Evolutionary conservation across 768 basidiomycete species (phyloP).

Genomic region (Cytidiella melzeri): DNA sequence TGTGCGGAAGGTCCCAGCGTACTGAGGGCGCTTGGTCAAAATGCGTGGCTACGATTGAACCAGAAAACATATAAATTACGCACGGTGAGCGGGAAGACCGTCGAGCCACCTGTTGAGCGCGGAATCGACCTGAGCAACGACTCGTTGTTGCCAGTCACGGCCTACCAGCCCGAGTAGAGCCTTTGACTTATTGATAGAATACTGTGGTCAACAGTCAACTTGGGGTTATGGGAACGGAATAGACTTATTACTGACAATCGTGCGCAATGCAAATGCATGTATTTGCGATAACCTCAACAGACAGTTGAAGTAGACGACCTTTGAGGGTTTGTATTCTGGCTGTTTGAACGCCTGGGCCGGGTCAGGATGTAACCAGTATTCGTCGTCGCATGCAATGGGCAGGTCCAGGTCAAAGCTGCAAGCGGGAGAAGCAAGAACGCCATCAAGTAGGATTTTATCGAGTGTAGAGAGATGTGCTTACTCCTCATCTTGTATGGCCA

Average conservation of each 20-base stretch:
- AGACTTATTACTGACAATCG: slow-evolving; percentile 54
- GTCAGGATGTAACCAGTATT: background rate
- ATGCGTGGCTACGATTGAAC: too few relatives aligned
- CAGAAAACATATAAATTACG: too few relatives aligned
- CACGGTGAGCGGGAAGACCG: slow-evolving; percentile 50
- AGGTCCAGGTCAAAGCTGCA: slow-evolving; percentile 62
- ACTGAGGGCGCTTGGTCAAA: too few relatives aligned
- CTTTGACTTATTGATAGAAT: slow-evolving; percentile 42
- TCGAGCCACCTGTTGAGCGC: slow-evolving; percentile 58
- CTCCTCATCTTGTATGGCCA: slow-evolving; percentile 71
- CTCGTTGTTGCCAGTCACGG: slow-evolving; percentile 37
- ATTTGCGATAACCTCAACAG: slow-evolving; percentile 59
- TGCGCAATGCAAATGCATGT: slow-evolving; percentile 55
- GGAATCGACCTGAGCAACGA: slow-evolving; percentile 58
- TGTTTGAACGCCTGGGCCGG: slow-evolving; percentile 57
- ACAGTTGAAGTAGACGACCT: slow-evolving; percentile 51
- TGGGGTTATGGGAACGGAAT: too few relatives aligned
- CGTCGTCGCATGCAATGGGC: slow-evolving; percentile 54
- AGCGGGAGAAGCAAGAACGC: slow-evolving; percentile 43
- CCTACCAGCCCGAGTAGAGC: slow-evolving; percentile 29
- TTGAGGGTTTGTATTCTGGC: slow-evolving; percentile 48
- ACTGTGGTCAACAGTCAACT: slow-evolving; percentile 24
- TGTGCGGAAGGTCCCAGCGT: slow-evolving; percentile 22
- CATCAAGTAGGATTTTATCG: too few relatives aligned
- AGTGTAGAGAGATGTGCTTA: slow-evolving; percentile 33